phyloP scores from a whole-genome alignment of 2,329 filamentous ascomycete genomes.

The Lachnum nothofagi region DNA sequence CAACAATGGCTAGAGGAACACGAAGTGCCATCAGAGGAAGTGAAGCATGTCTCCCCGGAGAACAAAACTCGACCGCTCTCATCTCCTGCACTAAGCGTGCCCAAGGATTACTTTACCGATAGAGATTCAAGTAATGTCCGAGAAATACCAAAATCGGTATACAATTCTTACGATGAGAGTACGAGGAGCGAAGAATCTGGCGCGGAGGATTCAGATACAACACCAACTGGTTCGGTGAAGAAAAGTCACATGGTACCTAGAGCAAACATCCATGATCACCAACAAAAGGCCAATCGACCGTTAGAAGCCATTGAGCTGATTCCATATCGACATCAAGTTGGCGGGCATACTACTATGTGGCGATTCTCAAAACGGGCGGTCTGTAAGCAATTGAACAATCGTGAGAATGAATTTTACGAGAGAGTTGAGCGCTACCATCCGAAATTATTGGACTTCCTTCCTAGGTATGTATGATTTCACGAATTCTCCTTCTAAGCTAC shows the following conservation, averaged over 20 bases:
- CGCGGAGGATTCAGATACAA: conserved; percentile 27
- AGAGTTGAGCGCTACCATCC: conserved; percentile 87
- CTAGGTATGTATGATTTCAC: conserved; percentile 54
- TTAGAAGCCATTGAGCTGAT: conserved; percentile 92
- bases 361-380: conserved; percentile 91
- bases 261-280: conserved; percentile 47
- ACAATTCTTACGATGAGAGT: conserved; percentile 24
- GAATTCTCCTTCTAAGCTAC: conserved; percentile 27
- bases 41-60: conserved; percentile 20
- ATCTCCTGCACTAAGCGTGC: conserved; percentile 23
- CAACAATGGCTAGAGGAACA: conserved; percentile 33
- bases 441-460: conserved; percentile 83
- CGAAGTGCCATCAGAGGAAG: conserved; percentile 36
- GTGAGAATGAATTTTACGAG: conserved; percentile 98
- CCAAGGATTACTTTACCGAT: conserved; percentile 23
- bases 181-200: conserved; percentile 25
- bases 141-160: conserved; percentile 13
- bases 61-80: conserved; percentile 10
- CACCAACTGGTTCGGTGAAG: conserved; percentile 31
- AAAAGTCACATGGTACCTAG: conserved; percentile 33
- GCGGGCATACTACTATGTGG: conserved; percentile 93
- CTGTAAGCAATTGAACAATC: conserved; percentile 96
- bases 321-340: conserved; percentile 95
- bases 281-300: conserved; percentile 45
- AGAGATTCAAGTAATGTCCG: conserved; percentile 4